These are phyloP conservation scores for Trichoderma pleuroti DNA, from an alignment of 2,329 filamentous ascomycete species.

Conservation along the genomic window DNA sequence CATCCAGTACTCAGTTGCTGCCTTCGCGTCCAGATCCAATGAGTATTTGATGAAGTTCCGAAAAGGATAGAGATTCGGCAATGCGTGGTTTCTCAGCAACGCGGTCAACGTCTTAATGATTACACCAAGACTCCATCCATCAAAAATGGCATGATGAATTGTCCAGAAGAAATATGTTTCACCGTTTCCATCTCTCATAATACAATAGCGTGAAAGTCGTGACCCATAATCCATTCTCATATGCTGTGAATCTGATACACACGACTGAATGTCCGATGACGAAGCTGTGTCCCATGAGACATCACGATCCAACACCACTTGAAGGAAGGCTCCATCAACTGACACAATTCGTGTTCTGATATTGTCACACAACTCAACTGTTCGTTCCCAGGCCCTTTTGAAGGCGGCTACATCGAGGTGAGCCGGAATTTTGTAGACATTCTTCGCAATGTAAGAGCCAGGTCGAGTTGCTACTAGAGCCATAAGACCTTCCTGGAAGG, in stretches of 20 bases:
- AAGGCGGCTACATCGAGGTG: conserved; percentile 18
- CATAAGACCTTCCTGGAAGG: conserved; percentile 39
- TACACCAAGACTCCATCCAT: neutral
- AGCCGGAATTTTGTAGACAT: conserved; percentile 15
- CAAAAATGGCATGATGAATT: conserved; percentile 7
- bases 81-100: neutral
- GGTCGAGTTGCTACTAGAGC: conserved; percentile 23
- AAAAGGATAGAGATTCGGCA: neutral
- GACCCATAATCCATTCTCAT: neutral
- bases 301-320: conserved; percentile 21
- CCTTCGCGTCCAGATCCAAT: neutral
- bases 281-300: neutral
- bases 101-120: conserved; percentile 2
- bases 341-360: conserved; percentile 24
- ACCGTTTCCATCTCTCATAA: neutral
- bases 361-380: conserved; percentile 20
- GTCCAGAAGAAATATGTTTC: conserved; percentile 3
- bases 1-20: conserved; percentile 6
- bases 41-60: conserved; percentile 14
- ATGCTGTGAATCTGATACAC: neutral
- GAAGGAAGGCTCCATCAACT: conserved; percentile 10
- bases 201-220: neutral
- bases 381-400: conserved; percentile 21
- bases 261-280: neutral
- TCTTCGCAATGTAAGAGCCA: conserved; percentile 23